Evolutionary conservation across 2,329 filamentous ascomycete genomes (phyloP).

Genomic region (Trichoderma sp.): DNA sequence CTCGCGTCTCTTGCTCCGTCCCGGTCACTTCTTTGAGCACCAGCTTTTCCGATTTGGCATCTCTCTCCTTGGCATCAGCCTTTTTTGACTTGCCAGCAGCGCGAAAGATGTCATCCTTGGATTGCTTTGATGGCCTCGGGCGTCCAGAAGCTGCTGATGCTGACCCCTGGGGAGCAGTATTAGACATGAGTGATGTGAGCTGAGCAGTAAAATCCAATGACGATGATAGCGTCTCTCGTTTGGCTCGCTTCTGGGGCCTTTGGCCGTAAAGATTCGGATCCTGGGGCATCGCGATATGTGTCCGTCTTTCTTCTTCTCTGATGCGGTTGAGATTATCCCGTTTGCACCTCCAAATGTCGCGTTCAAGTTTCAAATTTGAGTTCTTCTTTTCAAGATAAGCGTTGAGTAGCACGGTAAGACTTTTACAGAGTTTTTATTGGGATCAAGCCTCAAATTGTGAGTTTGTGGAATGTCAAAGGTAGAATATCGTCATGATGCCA

Average conservation of each 20-base stretch:
- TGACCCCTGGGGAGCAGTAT: constrained; percentile 38
- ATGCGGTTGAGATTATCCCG: not conserved
- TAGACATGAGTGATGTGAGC: constrained; percentile 76
- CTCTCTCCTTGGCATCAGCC: constrained; percentile 52
- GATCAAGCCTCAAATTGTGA: too few species aligned
- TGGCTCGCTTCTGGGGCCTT: constrained; percentile 67
- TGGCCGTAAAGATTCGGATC: constrained; percentile 77
- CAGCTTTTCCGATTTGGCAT: constrained; percentile 43
- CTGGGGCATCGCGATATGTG: constrained; percentile 53
- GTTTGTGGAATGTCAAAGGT: not conserved
- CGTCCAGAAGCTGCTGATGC: constrained; percentile 44
- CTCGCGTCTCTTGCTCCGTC: constrained; percentile 64
- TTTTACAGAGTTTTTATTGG: too few species aligned
- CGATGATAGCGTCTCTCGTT: constrained; percentile 68
- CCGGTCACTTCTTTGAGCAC: constrained; percentile 55
- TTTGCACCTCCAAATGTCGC: not conserved
- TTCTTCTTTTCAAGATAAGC: not conserved
- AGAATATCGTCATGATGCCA: not conserved
- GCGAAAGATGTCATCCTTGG: constrained; percentile 51
- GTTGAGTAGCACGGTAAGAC: not conserved
- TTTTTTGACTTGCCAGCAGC: constrained; percentile 33
- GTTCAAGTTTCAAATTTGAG: not conserved
- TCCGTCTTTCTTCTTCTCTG: not conserved
- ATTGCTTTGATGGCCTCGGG: constrained; percentile 49
- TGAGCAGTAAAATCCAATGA: constrained; percentile 87